Evolutionary conservation across 1,284 basidiomycete species (phyloP), one percentile per base, ranked within the genome.

Genomic region (Sporisorium reilianum): DNA sequence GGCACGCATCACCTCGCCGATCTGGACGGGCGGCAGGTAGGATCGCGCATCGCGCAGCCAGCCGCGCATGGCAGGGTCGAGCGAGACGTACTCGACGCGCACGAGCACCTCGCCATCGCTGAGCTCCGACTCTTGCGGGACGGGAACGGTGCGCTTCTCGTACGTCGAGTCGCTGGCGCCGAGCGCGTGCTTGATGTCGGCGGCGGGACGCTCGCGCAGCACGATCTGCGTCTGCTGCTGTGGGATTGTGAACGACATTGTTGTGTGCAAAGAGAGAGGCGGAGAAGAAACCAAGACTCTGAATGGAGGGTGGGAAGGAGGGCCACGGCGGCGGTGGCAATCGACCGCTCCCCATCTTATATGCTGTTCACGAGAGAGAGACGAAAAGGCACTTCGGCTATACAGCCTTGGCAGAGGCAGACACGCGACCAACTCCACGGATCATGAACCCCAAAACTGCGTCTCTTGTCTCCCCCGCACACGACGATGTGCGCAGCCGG

Each of bases 1-100:
- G 0, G 91, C 90, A 26, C 94, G 89, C 94, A 96, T 87, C 26
- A 90, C 90, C 84, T 90, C 92, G 25, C 92, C 92, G 67, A 95
- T 91, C 85, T 93, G 86, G 11, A 95, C 93, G 9, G 87, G 87
- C 4, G 85, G 85, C 34, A 88, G 78, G 75, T 88, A 88, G 25
- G 81, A 81, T 30, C 78, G 88, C 20, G 80, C 83, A 81, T 93
- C 91, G 64, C 88, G 89, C 55, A 96, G 81, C 88, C 91, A 95
- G 11, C 90, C 91, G 36, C 93, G 89, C 92, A 94, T 94, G 53
- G 77, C 77, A 18, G 84, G 84, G 63, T 85, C 85, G 18, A 85
- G 65, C 9, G 72, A 77, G 57, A 83, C 64, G 55, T 80, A 83
- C 62, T 84, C 80, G 49, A 84, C 80, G 32, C 72, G 66, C 45